Evolutionary conservation across 2,329 filamentous ascomycete genomes (phyloP), one percentile per base, ranked within the genome.

Genomic region (Chrysosphaeria jannelii): DNA sequence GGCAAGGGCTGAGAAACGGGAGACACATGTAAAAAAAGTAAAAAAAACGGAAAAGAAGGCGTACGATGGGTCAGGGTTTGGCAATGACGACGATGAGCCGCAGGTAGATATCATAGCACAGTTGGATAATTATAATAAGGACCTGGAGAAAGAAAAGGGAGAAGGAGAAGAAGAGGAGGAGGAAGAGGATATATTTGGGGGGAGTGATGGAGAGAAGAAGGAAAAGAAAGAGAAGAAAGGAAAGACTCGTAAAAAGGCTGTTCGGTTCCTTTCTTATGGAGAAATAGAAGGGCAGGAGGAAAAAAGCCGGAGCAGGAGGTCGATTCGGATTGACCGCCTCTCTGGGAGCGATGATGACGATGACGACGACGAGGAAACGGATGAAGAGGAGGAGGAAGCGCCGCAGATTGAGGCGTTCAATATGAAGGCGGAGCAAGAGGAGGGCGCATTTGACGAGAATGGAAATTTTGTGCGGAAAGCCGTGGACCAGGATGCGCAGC

Each of bases 351-450:
- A 24, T 14, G 23, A 24, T 13, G 10, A 11, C 17, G 23, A 24
- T 8, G 18, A 20, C 14, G 59, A 69, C 14, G 63, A 69, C 14
- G 59, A 58, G n/a, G 65, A 69, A 12, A 59, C 60, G 16, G 16
- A 18, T n/a, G 16, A 18, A n/a, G n/a, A 18, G 7, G 16, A 18
- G 7, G 16, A 18, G 16, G 16, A 18, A n/a, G 85, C 85, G 2
- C 85, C 85, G 2, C 75, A 85, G 40, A 57, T 97, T 5, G 85
- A 93, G 42, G 81, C 81, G 3, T 97, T 97, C 54, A 93, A 97
- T 39, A 72, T 97, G 54, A 65, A 62, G 28, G 50, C 60, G 8
- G 85, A 97, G 42, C 67, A 88, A 41, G 78, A 93, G 37, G 81
- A 93, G 34, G 85, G 85, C 1, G 58, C 65, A 8, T 97, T 91